These are phyloP conservation scores for Vinca minor DNA, from an alignment of 257 asterid genomes.

Conservation along the genomic window DNA sequence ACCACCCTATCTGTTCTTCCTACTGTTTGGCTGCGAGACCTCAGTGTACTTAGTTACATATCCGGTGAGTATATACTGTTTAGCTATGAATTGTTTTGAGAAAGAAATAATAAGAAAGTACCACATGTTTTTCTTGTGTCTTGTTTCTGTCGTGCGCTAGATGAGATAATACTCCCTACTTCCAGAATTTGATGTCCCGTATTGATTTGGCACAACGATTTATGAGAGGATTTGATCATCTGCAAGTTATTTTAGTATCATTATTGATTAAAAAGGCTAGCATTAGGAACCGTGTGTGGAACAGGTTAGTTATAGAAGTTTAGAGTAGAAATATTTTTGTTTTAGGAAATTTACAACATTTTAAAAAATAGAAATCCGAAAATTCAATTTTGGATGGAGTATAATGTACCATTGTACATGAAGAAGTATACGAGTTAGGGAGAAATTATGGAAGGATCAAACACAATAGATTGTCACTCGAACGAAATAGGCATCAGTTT, in stretches of 20 bases:
- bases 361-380: background rate
- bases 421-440: background rate
- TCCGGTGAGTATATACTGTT: constrained; percentile 57
- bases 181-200: background rate
- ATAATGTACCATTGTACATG: background rate
- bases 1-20: constrained; percentile 79
- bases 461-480: background rate
- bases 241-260: too few relatives aligned
- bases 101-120: background rate
- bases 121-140: too few relatives aligned
- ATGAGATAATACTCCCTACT: too few relatives aligned
- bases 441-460: background rate
- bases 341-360: background rate
- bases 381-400: too few relatives aligned
- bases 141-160: too few relatives aligned
- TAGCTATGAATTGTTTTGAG: background rate
- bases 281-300: too few relatives aligned
- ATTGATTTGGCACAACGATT: too few relatives aligned
- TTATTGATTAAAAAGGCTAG: too few relatives aligned
- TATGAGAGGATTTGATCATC: too few relatives aligned
- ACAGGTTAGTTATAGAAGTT: too few relatives aligned
- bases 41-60: constrained; percentile 80
- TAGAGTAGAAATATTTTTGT: too few relatives aligned
- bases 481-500: background rate
- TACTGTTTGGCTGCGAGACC: constrained; percentile 70